Conservation (phyloP, 371 early-diverging fungal genomes). For the Phascolomyces articulosus region DNA sequence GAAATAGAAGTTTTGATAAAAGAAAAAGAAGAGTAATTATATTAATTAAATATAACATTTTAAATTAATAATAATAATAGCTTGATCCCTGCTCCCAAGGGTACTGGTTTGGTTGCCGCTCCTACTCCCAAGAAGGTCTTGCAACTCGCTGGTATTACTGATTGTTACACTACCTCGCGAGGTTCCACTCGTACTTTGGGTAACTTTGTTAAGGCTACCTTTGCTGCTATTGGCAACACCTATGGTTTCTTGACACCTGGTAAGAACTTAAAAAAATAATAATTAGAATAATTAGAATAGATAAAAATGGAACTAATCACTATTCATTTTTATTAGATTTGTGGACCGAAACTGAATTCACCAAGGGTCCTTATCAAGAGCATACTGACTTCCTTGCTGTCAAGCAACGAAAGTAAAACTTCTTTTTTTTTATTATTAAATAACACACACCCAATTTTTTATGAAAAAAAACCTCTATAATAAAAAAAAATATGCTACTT, state of each 20-base stretch:
- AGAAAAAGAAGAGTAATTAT: neutral
- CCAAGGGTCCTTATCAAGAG: conserved; percentile 90
- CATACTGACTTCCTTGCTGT: conserved; percentile 83
- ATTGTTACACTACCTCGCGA: conserved; percentile 94
- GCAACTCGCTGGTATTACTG: conserved; percentile 96
- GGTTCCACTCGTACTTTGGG: conserved; percentile 89
- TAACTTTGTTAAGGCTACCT: conserved; percentile 99
- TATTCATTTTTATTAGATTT: conserved; percentile 52
- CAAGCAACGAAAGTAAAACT: conserved; percentile 38
- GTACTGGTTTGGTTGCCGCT: conserved; percentile 97
- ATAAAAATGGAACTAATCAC: neutral
- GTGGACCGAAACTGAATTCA: conserved; percentile 88
- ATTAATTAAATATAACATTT: neutral
- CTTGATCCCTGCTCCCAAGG: conserved; percentile 98
- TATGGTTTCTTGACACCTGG: conserved; percentile 94
- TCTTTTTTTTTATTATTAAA: neutral
- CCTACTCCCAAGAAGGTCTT: conserved; percentile 96
- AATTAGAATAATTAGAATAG: no score
- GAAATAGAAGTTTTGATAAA: no score
- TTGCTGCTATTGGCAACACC: conserved; percentile 95
- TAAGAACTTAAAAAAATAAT: conserved; percentile 2
- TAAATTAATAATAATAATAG: neutral
- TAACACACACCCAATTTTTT: neutral
- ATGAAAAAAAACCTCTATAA: neutral
- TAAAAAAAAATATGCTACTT: conserved; percentile 7